These are phyloP conservation scores for Teunomyces cretensis DNA, from an alignment of 805 yeast genomes.

Conservation along the genomic window DNA sequence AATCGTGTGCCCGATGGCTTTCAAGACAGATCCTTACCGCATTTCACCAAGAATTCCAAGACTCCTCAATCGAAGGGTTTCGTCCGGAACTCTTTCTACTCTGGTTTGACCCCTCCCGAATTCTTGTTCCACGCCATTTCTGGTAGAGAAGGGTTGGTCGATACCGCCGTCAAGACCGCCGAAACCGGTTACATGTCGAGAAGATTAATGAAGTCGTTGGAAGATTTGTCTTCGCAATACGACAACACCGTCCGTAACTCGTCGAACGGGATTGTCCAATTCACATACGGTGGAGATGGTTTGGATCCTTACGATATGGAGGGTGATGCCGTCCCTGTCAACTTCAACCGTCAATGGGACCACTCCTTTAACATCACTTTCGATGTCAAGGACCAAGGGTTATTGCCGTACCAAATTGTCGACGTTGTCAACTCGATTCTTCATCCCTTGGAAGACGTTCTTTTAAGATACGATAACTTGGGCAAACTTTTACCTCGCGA, in stretches of 20 bases:
- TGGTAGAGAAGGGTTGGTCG: slow-evolving; percentile 99
- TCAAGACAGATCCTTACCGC: slow-evolving; percentile 97
- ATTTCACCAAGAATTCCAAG: slow-evolving; percentile 91
- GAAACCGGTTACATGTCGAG: slow-evolving; percentile 99
- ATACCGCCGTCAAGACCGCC: slow-evolving; percentile 98
- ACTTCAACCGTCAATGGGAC: slow-evolving; percentile 91
- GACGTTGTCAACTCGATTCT: slow-evolving; percentile 56
- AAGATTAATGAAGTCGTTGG: slow-evolving; percentile 95
- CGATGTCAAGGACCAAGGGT: slow-evolving; percentile 49
- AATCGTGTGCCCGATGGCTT: slow-evolving; percentile 99
- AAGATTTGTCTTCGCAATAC: slow-evolving; percentile 90
- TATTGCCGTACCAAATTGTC: slow-evolving; percentile 70
- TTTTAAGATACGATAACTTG: slow-evolving; percentile 70
- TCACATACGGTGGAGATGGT: slow-evolving; percentile 98
- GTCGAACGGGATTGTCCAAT: slow-evolving; percentile 94
- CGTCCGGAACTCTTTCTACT: slow-evolving; percentile 90
- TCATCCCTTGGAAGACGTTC: slow-evolving; percentile 56
- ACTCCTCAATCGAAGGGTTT: slow-evolving; percentile 98
- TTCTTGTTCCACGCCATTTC: slow-evolving; percentile 98
- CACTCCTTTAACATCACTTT: slow-evolving; percentile 80
- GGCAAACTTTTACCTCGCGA: slow-evolving; percentile 53
- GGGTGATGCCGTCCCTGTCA: slow-evolving; percentile 96
- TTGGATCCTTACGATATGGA: slow-evolving; percentile 98
- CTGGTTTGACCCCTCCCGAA: slow-evolving; percentile 95
- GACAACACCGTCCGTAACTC: slow-evolving; percentile 95